Percentiles rank a stretch among this genome's conserved stretches.
Evolutionary conservation across 2,329 filamentous ascomycete species (phyloP).

Genomic region (Fusarium globosum): DNA sequence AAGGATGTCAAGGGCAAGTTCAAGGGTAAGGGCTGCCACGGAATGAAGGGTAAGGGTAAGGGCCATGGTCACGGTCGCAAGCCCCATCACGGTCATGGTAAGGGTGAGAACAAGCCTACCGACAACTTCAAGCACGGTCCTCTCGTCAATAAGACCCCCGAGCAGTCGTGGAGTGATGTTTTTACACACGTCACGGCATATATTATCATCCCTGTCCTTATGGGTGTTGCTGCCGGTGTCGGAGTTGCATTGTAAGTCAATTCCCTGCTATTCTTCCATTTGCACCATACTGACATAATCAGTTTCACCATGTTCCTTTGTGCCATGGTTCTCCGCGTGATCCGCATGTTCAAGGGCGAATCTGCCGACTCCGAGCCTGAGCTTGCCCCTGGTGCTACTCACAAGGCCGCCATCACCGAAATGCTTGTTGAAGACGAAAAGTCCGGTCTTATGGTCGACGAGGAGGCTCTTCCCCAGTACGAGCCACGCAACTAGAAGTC

Average conservation of each 20-base stretch:
- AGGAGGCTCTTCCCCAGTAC: slow-evolving; percentile 47
- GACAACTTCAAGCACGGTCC: slow-evolving; percentile 31
- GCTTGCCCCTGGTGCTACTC: slow-evolving; percentile 16
- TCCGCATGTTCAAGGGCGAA: slow-evolving; percentile 59
- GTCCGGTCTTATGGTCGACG: slow-evolving; percentile 58
- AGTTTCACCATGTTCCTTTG: slow-evolving; percentile 74
- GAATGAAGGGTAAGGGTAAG: slow-evolving; percentile 26
- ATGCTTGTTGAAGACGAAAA: slow-evolving; percentile 60
- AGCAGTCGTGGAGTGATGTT: slow-evolving; percentile 58
- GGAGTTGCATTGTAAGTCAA: slow-evolving; percentile 69
- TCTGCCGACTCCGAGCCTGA: slow-evolving; percentile 18
- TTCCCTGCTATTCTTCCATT: neutral
- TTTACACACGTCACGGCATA: slow-evolving; percentile 68
- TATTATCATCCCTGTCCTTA: slow-evolving; percentile 73
- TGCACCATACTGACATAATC: slow-evolving; percentile 43
- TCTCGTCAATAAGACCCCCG: slow-evolving; percentile 22
- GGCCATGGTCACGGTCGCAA: slow-evolving; percentile 21
- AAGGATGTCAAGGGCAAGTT: slow-evolving; percentile 43
- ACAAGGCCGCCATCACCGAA: slow-evolving; percentile 54
- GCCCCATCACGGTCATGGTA: slow-evolving; percentile 27
- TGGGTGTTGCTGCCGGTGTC: slow-evolving; percentile 76
- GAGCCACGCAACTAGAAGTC: slow-evolving; percentile 38
- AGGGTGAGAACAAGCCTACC: slow-evolving; percentile 37
- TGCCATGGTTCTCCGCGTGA: slow-evolving; percentile 68
- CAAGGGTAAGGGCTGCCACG: slow-evolving; percentile 44